These are phyloP conservation scores for Beta corolliflora DNA, from an alignment of 179 eudicot species.

Conservation along the genomic window DNA sequence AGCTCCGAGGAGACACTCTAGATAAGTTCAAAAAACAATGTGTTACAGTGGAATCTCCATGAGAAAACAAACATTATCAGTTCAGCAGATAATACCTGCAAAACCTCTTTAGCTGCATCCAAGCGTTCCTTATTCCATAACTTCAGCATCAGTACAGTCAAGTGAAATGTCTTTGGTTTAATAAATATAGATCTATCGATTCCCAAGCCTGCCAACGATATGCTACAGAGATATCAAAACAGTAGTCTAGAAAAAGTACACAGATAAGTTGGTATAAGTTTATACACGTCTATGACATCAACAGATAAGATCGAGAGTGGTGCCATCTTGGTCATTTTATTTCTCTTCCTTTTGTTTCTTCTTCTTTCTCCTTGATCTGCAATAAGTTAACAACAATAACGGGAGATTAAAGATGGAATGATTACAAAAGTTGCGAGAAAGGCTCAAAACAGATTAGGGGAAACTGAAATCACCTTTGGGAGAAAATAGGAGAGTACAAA, in stretches of 20 bases:
- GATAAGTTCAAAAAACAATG: slow-evolving; percentile 24
- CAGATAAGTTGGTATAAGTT: not conserved
- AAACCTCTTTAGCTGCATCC: slow-evolving; percentile 68
- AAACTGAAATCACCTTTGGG: too few species aligned
- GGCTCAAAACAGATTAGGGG: too few species aligned
- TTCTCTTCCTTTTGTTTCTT: too few species aligned
- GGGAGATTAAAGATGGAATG: too few species aligned
- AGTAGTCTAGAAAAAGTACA: not conserved
- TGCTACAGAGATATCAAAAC: slow-evolving; percentile 5
- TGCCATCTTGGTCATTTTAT: too few species aligned
- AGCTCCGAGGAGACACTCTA: slow-evolving; percentile 71
- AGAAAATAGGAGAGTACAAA: too few species aligned
- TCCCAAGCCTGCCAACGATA: slow-evolving; percentile 53
- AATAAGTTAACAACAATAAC: too few species aligned
- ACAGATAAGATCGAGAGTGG: not conserved
- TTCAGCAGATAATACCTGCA: slow-evolving; percentile 55
- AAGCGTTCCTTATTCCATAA: slow-evolving; percentile 85
- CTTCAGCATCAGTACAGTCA: slow-evolving; percentile 92
- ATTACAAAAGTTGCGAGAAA: too few species aligned
- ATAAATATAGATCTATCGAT: slow-evolving; percentile 81
- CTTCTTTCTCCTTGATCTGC: too few species aligned
- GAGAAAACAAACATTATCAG: slow-evolving; percentile 1
- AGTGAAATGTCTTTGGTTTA: slow-evolving; percentile 74
- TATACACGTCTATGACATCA: not conserved
- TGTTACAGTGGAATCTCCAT: not conserved